Conservation (phyloP, 805 yeast species). For the Priceomyces castillae region DNA sequence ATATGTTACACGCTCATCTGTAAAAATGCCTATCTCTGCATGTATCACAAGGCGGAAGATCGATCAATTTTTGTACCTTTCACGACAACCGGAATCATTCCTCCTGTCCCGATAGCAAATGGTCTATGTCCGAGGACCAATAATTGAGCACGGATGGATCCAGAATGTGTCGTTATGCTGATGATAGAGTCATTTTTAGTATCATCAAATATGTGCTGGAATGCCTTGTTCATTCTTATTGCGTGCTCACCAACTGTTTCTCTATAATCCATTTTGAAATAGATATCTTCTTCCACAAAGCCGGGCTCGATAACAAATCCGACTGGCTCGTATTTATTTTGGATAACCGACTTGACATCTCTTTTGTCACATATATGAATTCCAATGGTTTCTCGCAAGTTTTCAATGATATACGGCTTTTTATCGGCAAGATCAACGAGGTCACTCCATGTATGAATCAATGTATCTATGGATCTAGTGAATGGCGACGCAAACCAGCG, state of each 20-base stretch:
- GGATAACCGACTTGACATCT: conserved; percentile 34
- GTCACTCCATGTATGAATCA: conserved; percentile 46
- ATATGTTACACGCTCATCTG: too few species aligned
- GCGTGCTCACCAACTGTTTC: conserved; percentile 43
- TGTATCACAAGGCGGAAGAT: not conserved
- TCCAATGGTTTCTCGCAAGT: conserved; percentile 49
- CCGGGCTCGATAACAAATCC: conserved; percentile 44
- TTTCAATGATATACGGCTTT: conserved; percentile 43
- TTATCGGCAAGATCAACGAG: conserved; percentile 19
- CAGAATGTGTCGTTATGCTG: conserved; percentile 51
- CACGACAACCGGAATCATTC: conserved; percentile 54
- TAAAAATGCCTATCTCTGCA: too few species aligned
- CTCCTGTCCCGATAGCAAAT: conserved; percentile 53
- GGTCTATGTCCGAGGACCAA: conserved; percentile 46
- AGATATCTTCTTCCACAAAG: conserved; percentile 46
- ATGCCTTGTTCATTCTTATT: conserved; percentile 30
- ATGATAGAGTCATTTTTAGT: conserved; percentile 22
- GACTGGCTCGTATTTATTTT: conserved; percentile 34
- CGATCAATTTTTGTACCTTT: conserved; percentile 30
- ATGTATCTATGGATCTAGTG: conserved; percentile 49
- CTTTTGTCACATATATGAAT: conserved; percentile 51
- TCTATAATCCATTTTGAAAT: conserved; percentile 36
- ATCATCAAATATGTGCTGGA: conserved; percentile 34
- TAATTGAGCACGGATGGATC: conserved; percentile 48
- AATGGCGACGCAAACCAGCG: conserved; percentile 50